Evolutionary conservation across 2,329 filamentous ascomycete genomes (phyloP).

Genomic region (Microsporum canis): DNA sequence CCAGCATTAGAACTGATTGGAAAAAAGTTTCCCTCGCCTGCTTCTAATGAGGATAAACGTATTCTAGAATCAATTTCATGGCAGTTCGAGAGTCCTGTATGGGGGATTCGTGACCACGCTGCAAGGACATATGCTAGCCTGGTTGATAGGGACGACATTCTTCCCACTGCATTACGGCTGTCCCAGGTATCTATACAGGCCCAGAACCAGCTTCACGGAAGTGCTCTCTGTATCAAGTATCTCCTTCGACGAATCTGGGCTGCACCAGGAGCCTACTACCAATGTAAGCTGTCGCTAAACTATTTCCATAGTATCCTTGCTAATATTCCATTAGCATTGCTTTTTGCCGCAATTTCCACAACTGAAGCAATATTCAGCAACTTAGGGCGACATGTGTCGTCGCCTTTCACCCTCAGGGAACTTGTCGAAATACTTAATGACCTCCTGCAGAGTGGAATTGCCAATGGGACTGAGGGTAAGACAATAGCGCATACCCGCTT

Average conservation of each 20-base stretch:
- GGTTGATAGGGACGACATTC: constrained; percentile 24
- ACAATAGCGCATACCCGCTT: neutral
- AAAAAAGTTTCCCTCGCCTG: constrained; percentile 30
- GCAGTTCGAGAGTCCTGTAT: constrained; percentile 34
- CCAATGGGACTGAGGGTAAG: constrained; percentile 24
- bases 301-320: constrained; percentile 11
- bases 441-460: constrained; percentile 24
- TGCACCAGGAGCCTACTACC: constrained; percentile 26
- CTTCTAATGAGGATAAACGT: constrained; percentile 23
- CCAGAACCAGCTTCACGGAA: constrained; percentile 34
- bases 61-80: constrained; percentile 25
- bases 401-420: constrained; percentile 26
- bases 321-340: constrained; percentile 5
- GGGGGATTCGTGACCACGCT: constrained; percentile 38
- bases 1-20: constrained; percentile 37
- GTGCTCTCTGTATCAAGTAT: constrained; percentile 29
- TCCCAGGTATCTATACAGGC: constrained; percentile 12
- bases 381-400: constrained; percentile 22
- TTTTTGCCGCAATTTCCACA: constrained; percentile 15
- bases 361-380: constrained; percentile 19
- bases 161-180: constrained; percentile 21
- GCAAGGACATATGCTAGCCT: constrained; percentile 34
- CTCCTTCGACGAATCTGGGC: constrained; percentile 27
- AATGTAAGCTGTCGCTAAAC: constrained; percentile 18
- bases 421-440: constrained; percentile 31